Base-by-base conservation (phyloP, 352 stramenopile species). In the Phytophthora fragariaefolia region DNA sequence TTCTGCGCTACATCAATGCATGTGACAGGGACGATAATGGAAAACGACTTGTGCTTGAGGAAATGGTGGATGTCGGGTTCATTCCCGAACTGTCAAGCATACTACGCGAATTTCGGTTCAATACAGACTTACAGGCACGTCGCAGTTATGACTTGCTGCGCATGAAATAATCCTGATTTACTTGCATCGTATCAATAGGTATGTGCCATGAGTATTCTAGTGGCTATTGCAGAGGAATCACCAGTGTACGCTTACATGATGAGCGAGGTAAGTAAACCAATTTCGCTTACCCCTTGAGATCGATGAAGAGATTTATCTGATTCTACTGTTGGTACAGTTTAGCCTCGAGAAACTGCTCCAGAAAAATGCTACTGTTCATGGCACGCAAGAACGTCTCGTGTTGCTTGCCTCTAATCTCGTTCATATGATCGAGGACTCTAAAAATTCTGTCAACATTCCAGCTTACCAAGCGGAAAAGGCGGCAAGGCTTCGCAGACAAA, bases 51-150 rank as follows among this genome's bases (percentile, higher is more conserved):
- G 42, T 79, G 15, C 77, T 80, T 30, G 60, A 73, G 43, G 71
- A 80, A 58, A 73, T 92, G 50, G 62, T 87, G 17, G 74, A 86
- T 15, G 74, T 58, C 3, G 74, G 69, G 0, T 50, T 90, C 1
- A 66, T 91, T 40, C 43, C 56, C 13, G 67, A 77, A 8, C 42
- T 85, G 23, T 71, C 74, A 3, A 70, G 72, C 22, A 71, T 65
- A 20, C 76, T 91, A 69, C 77, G 82, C n/a, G 83, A 92, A 51
- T 92, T 90, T 58, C 80, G 82, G 6, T 92, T 92, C 58, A 53
- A 90, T 55, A 68, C 68, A 5, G 63, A 36, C 7, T 62, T 92
- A 23, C 83, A 87, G 65, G 79, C 82, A 69, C 23, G 49, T 50
- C 38, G 20, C 34, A 51, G 40, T 4, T 3, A 2, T 26, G 8